These are phyloP conservation scores for Penicillium corylophilum DNA, from an alignment of 2,329 filamentous ascomycete genomes.

Conservation along the genomic window DNA sequence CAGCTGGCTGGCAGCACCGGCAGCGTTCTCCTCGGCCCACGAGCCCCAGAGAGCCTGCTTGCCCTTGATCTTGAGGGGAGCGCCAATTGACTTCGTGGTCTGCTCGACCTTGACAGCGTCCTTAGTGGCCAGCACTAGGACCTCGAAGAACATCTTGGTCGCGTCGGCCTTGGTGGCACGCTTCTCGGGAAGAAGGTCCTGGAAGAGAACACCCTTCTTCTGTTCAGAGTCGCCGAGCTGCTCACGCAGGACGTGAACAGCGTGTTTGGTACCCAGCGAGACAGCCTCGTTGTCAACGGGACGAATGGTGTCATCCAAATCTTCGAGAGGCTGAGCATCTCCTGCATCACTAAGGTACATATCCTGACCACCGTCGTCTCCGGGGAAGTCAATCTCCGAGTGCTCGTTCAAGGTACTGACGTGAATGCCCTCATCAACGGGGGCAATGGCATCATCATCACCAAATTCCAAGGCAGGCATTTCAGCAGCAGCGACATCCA, in stretches of 20 bases:
- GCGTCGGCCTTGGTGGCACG: conserved; percentile 83
- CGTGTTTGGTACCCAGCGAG: conserved; percentile 88
- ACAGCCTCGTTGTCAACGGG: conserved; percentile 82
- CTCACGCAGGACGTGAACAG: conserved; percentile 89
- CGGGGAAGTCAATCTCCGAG: conserved; percentile 66
- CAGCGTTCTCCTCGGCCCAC: conserved; percentile 75
- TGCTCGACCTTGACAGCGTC: conserved; percentile 98
- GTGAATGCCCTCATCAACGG: conserved; percentile 52
- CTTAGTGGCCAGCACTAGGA: conserved; percentile 92
- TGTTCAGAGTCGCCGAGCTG: conserved; percentile 72
- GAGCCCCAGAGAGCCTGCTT: conserved; percentile 96
- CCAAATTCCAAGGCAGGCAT: conserved; percentile 61
- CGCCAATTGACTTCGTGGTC: conserved; percentile 67
- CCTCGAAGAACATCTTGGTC: conserved; percentile 99
- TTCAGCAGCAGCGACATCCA: conserved; percentile 68
- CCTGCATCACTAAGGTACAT: conserved; percentile 50
- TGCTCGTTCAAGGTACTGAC: conserved; percentile 49
- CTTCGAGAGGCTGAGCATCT: conserved; percentile 52
- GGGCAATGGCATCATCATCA: conserved; percentile 60
- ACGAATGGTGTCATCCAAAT: conserved; percentile 79
- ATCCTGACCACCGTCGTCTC: conserved; percentile 52
- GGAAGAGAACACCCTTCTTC: conserved; percentile 81
- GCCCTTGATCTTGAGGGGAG: conserved; percentile 76
- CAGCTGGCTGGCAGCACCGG: conserved; percentile 43
- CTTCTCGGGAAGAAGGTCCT: conserved; percentile 81